Evolutionary conservation across 129 eudicot genomes (phyloP), one percentile per base, ranked within the genome.

Genomic region (Solidago caesia): DNA sequence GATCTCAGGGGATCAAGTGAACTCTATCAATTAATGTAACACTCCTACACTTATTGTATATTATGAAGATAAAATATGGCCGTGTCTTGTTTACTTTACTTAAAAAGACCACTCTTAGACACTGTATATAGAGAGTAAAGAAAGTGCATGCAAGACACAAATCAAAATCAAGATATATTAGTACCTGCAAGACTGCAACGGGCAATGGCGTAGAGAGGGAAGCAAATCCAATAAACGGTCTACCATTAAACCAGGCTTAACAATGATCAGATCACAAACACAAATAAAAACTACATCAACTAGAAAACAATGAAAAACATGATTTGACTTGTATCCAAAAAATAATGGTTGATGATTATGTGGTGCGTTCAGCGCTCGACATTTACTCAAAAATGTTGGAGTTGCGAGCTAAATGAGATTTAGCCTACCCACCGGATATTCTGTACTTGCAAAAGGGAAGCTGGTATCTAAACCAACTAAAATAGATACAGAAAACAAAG

Each of bases 201-300:
- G 13, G 56, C 75, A 21, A 72, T 44, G 67, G 25, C 44, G 68
- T 45, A 4, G 68, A 26, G 48, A 53, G 56, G 45, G 7, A 56
- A 41, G 53, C 12, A 57, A 11, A 44, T 57, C 76, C 53, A 43
- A 42, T 29, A 56, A 72, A 72, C 21, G 21, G 55, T 25, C 14
- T 72, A 56, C 56, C 47, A 72, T 8, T 16, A 6, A 71, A 71
- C 39, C 75, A 72, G 56, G 66, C 68, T 72, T 6, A 55, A 57
- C 57, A 55, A 51, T 45, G 75, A 71, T 71, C 42, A 55, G 27
- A 42, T 71, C 75, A 71, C 48, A 71, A 51, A 56, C 64, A 55
- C 75, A 53, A n/a, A 57, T 53, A 55, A 71, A 44, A 71, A 53
- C 61, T 53, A 56, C 65, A 59, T 71, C 52, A 71, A 71, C 64